phyloP scores from a whole-genome alignment of 805 yeast species.

The Pichia insulana region DNA sequence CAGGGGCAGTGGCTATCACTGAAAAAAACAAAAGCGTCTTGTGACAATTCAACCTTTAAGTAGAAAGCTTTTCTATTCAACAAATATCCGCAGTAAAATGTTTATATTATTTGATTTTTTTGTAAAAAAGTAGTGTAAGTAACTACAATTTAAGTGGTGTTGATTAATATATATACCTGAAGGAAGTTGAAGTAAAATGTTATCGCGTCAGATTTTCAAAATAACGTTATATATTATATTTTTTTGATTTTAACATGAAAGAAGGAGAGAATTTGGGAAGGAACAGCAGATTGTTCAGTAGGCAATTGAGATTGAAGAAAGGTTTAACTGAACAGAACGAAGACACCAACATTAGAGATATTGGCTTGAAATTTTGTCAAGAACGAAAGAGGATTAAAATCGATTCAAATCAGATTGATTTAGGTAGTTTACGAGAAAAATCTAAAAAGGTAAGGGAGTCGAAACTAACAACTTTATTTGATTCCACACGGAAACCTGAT shows the following conservation, averaged over 20 bases:
- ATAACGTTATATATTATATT: no score
- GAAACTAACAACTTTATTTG: background rate
- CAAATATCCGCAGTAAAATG: no score
- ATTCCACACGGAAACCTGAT: background rate
- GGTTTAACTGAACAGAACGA: background rate
- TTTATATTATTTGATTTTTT: no score
- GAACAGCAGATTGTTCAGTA: background rate
- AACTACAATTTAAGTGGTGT: no score
- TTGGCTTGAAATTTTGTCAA: background rate
- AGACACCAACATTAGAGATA: background rate
- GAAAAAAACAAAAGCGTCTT: background rate
- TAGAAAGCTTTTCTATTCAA: no score
- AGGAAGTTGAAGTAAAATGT: no score
- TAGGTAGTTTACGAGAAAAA: conserved; percentile 1
- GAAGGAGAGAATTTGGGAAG: background rate
- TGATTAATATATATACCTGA: no score
- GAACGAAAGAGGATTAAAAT: background rate
- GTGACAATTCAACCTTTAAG: no score
- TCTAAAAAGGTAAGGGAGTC: conserved; percentile 1
- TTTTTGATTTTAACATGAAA: no score
- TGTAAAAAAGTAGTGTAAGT: no score
- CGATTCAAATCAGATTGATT: background rate
- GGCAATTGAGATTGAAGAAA: background rate
- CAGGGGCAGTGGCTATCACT: conserved; percentile 1
- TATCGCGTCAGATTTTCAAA: no score